phyloP scores from a whole-genome alignment of 2,329 filamentous ascomycete genomes.

The Elsinoe batatas region DNA sequence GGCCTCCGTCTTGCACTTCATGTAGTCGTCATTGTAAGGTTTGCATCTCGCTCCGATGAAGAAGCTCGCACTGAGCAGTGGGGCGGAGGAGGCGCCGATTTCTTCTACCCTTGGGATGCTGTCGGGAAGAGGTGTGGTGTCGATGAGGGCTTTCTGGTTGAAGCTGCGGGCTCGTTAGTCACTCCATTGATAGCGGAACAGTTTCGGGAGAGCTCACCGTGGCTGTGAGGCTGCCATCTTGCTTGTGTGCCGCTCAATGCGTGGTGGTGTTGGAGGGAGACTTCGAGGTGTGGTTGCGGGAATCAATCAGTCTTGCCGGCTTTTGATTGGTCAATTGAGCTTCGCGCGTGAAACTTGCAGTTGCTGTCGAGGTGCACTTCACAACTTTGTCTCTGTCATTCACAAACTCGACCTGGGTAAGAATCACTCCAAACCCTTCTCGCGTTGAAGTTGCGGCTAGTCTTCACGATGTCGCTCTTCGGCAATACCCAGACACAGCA shows the following conservation, averaged over 20 bases:
- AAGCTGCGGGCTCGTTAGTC: slow-evolving; percentile 52
- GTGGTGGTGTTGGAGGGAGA: slow-evolving; percentile 15
- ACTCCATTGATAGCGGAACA: slow-evolving; percentile 13
- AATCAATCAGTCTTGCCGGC: not conserved
- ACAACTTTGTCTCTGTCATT: not conserved
- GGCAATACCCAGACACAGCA: slow-evolving; percentile 20
- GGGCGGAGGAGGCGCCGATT: slow-evolving; percentile 85
- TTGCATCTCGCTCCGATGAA: slow-evolving; percentile 96
- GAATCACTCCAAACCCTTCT: not conserved
- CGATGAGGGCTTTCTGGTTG: slow-evolving; percentile 85
- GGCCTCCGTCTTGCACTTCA: slow-evolving; percentile 97
- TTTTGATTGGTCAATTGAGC: not conserved
- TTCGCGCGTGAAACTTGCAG: not conserved
- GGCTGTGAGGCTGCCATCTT: slow-evolving; percentile 53
- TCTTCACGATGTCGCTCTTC: slow-evolving; percentile 31
- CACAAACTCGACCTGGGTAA: not conserved
- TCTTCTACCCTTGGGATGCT: slow-evolving; percentile 88
- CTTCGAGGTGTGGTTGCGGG: slow-evolving; percentile 7
- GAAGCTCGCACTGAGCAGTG: slow-evolving; percentile 82
- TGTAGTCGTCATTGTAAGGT: slow-evolving; percentile 96
- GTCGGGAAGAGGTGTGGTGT: slow-evolving; percentile 89
- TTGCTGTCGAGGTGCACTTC: not conserved
- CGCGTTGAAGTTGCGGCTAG: not conserved
- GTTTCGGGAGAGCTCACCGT: slow-evolving; percentile 36
- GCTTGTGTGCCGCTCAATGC: slow-evolving; percentile 25